Base-by-base conservation (phyloP, 805 yeast genomes). In the Candida silvatica region DNA sequence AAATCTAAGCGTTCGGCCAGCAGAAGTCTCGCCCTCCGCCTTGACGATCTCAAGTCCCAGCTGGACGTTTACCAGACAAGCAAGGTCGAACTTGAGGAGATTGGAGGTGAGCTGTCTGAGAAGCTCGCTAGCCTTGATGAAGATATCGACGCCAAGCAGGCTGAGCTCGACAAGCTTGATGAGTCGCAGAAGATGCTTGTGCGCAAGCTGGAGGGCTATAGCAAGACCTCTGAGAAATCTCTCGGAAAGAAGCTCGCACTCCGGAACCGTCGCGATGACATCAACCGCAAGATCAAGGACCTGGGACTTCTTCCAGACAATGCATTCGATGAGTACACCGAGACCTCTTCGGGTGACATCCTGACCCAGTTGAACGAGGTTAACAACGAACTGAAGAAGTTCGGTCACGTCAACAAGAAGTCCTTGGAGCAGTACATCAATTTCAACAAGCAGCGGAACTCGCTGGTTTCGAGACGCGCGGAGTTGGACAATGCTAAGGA, bases 251-350 rank as follows among this genome's bases (percentile, higher is more conserved):
- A 77, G 43, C 65, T 81, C 2, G 51, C 79, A 4, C 57, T 85
- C 32, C 51, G 62, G 4, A 61, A 66, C 29, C 69, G 95, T 43
- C 69, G 83, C 39, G 84, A 80, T 32, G 94, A 83, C 43, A 56
- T 84, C 17, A 79, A 77, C 43, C 72, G 69, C 39, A 82, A 74
- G 48, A 78, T 87, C 20, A 67, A 88, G 41, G 94, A 83, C 28
- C 59, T 88, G 27, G 97, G 97, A n/a, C 83, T 82, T 3, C 62
- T 90, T 14, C 90, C 96, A 0, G 96, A 87, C 48, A 87, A 83
- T 36, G 87, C 92, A 0, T 77, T 84, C 44, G 66, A 66, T 11
- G 51, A 59, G 1, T 73, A 66, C 47, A 67, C 65, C 24, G 53
- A 59, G 24, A 39, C 37, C 5, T 27, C 48, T 4, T 73, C 85